Evolutionary conservation across 1,139 yeast species (phyloP).

Genomic region (Candida pseudoviswanathii): DNA sequence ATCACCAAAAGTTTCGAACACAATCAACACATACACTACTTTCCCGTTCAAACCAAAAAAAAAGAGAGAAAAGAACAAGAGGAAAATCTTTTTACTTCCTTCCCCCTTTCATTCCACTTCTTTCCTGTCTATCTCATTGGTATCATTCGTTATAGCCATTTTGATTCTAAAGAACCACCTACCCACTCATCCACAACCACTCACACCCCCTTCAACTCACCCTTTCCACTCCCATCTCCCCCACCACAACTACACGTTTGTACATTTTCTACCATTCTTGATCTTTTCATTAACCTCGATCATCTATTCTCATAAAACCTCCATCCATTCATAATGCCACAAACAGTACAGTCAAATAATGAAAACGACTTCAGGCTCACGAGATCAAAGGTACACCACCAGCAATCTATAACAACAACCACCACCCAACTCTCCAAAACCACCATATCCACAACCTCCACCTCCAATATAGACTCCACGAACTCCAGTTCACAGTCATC

Average conservation of each 20-base stretch:
- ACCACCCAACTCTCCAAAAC: conserved; percentile 5
- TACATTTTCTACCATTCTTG: no score
- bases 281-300: no score
- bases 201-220: no score
- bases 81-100: background rate
- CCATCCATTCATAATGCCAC: conserved; percentile 26
- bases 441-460: conserved; percentile 1
- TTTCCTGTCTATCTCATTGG: no score
- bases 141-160: no score
- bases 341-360: conserved; percentile 33
- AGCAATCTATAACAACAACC: conserved; percentile 6
- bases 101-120: background rate
- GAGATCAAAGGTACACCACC: conserved; percentile 28
- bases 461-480: conserved; percentile 4
- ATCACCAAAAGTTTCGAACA: background rate
- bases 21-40: background rate
- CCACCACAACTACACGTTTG: no score
- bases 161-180: no score
- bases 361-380: conserved; percentile 45
- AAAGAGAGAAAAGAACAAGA: background rate
- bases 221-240: background rate
- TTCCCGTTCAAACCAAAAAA: no score
- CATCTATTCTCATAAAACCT: background rate
- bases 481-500: conserved; percentile 3
- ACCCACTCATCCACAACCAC: no score